Percentiles rank a stretch among this genome's conserved stretches.
Conservation (phyloP, 495 filamentous ascomycete species). For the Cenococcum geophilum region DNA sequence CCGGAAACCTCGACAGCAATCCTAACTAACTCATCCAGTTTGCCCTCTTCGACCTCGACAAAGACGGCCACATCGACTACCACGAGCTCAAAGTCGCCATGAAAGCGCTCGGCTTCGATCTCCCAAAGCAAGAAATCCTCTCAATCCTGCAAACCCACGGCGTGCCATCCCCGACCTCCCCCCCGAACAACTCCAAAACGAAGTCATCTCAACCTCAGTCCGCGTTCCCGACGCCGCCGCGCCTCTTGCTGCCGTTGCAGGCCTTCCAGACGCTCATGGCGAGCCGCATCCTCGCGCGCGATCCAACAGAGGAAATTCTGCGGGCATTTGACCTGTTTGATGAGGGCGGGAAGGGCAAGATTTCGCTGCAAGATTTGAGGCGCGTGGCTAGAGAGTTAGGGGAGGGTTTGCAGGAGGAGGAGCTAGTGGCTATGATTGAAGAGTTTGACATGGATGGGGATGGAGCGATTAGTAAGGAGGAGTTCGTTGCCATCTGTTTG, state of each 20-base stretch:
- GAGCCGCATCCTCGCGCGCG: constrained; percentile 67
- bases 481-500: constrained; percentile 76
- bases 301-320: constrained; percentile 86
- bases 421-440: constrained; percentile 92
- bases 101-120: constrained; percentile 90
- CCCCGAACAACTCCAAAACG: constrained; percentile 41
- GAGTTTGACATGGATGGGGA: constrained; percentile 96
- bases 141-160: constrained; percentile 68
- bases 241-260: constrained; percentile 63
- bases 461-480: constrained; percentile 80
- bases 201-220: constrained; percentile 14
- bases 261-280: constrained; percentile 76
- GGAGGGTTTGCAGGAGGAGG: constrained; percentile 85
- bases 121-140: constrained; percentile 76
- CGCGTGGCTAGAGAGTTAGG: constrained; percentile 86
- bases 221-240: constrained; percentile 37
- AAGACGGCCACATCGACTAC: constrained; percentile 89
- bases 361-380: constrained; percentile 77
- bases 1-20: constrained; percentile 16
- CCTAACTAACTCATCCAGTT: constrained; percentile 53
- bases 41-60: constrained; percentile 93
- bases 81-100: constrained; percentile 97
- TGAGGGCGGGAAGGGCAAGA: constrained; percentile 70
- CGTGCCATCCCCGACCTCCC: constrained; percentile 15
- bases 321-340: constrained; percentile 90